Evolutionary conservation across 331 rosid species (phyloP), one percentile per base, ranked within the genome.

Genomic region (Cydonia oblonga): DNA sequence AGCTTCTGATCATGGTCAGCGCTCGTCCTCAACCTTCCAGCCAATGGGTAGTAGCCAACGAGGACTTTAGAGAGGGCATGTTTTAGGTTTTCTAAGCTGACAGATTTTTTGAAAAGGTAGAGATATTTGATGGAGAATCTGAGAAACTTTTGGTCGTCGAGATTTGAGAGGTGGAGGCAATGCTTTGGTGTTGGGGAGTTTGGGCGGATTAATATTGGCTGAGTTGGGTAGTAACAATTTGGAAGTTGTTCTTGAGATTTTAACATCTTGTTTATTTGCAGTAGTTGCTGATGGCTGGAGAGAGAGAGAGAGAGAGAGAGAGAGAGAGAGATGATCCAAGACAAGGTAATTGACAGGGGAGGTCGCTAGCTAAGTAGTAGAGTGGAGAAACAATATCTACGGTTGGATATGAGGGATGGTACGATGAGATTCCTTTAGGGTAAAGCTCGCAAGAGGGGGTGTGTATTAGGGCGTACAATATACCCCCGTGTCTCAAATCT

Each of bases 131-230:
- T 85, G 67, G 96, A 75, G 82, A 93, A 93, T 66, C 96, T 80
- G 35, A 93, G 96, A 26, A 93, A 85, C 76, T 84, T 90, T 49
- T 93, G 98, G 84, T 86, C 90, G 72, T 93, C 98, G 2, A 93
- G 87, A 66, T 93, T 93, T 6, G 98, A 90, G 75, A 93, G 91
- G 16, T 81, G 82, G 51, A 93, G 81, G 32, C 85, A 85, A 78
- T 89, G 96, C 49, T 83, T 85, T 44, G 97, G 97, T 0, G 98
- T 93, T 33, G 91, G 89, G 33, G 76, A 63, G 70, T 81, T 80
- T 28, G 98, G 98, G 26, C 64, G 23, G 40, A 86, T 73, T 7
- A 66, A 56, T 6, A 73, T 33, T 2, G 98, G 82, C 19, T 85
- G 75, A 23, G 59, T 71, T 25, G 78, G 73, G 46, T 85, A 86